Evolutionary conservation across 257 asterid species (phyloP).

Genomic region (Solanum verrucosum): DNA sequence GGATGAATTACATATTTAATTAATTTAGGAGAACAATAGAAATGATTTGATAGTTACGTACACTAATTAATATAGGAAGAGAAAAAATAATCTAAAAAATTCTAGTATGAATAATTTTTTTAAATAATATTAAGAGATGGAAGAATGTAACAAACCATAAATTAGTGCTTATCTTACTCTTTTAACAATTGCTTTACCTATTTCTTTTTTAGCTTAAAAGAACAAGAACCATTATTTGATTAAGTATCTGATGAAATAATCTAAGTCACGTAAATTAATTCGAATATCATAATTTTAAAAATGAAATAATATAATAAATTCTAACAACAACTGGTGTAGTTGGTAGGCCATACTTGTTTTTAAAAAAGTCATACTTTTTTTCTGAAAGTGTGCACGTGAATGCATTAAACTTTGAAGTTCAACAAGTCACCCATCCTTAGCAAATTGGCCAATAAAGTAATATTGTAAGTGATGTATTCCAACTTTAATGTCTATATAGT

Average conservation of each 20-base stretch:
- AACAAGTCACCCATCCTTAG: neutral
- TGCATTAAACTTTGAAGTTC: neutral
- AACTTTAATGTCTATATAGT: neutral
- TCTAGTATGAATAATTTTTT: neutral
- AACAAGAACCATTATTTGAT: neutral
- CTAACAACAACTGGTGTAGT: neutral
- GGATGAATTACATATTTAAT: neutral
- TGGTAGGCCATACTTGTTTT: neutral
- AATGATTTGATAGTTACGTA: neutral
- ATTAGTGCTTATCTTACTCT: neutral
- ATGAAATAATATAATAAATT: too few relatives aligned
- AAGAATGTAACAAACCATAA: neutral
- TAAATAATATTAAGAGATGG: too few relatives aligned
- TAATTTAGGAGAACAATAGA: neutral
- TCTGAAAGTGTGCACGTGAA: neutral
- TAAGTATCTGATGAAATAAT: too few relatives aligned
- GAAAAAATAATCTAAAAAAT: neutral
- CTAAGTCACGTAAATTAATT: too few relatives aligned
- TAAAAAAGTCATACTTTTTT: neutral
- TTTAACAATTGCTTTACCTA: neutral
- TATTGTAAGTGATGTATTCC: neutral
- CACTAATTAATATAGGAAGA: too few relatives aligned
- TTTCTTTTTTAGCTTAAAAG: neutral
- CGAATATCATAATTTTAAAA: too few relatives aligned
- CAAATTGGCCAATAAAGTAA: neutral